Conservation (phyloP, 2,329 filamentous ascomycete genomes). For the Chaetomium olivaceum region DNA sequence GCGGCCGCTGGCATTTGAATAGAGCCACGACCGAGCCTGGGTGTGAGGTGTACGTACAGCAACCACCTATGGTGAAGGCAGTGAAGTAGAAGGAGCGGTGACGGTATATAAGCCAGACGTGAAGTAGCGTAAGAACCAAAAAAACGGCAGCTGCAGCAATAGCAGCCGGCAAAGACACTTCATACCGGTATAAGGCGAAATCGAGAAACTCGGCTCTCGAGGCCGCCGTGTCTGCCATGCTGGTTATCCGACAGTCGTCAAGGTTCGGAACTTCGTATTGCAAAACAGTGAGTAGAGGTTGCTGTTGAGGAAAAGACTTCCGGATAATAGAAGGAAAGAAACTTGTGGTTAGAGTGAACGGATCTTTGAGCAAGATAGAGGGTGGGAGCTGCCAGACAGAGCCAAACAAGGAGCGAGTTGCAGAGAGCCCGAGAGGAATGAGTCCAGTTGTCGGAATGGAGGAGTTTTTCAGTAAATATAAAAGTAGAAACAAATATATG, state of each 20-base stretch:
- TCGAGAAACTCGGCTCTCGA: background rate
- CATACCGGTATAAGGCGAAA: conserved; percentile 6
- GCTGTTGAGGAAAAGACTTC: background rate
- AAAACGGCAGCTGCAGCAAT: background rate
- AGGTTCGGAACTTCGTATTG: background rate
- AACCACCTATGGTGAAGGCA: background rate
- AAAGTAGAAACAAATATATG: background rate
- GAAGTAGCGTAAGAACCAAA: background rate
- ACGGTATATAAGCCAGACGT: conserved; percentile 5
- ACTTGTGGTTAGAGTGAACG: background rate
- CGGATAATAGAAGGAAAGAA: background rate
- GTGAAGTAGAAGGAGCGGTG: conserved; percentile 5
- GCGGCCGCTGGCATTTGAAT: background rate
- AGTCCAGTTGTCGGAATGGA: background rate
- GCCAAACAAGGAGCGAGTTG: background rate
- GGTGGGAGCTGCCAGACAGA: background rate
- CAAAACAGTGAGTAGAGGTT: background rate
- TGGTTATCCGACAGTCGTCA: background rate
- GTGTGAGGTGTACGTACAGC: background rate
- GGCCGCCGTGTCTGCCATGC: background rate
- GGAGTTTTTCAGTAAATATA: background rate
- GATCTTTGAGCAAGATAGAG: background rate
- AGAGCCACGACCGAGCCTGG: too few species aligned
- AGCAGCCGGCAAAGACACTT: background rate
- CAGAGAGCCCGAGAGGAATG: too few species aligned